These are phyloP conservation scores for Dispira parvispora DNA, from an alignment of 192 early-diverging fungal genomes.

Conservation along the genomic window DNA sequence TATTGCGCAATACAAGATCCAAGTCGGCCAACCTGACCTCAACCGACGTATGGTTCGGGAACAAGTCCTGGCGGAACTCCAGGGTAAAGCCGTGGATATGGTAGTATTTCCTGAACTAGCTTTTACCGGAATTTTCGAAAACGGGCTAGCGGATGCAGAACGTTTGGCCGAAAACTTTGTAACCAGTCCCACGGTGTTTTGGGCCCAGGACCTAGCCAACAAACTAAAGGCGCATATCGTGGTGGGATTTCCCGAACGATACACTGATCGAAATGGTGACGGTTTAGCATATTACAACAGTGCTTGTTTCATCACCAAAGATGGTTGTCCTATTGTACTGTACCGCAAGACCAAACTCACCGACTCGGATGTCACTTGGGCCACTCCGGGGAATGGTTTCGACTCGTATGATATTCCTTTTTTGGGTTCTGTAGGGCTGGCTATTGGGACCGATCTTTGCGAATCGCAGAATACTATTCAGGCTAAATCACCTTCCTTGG, in stretches of 20 bases:
- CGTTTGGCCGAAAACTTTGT: background rate
- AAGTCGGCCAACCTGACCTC: too few species aligned
- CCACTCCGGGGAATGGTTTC: slow-evolving; percentile 47
- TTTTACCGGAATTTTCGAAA: slow-evolving; percentile 35
- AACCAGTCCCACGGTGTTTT: background rate
- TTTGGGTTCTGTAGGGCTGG: slow-evolving; percentile 33
- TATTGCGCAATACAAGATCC: too few species aligned
- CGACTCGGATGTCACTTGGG: slow-evolving; percentile 58
- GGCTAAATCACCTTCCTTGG: background rate
- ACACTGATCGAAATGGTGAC: slow-evolving; percentile 12
- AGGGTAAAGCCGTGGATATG: slow-evolving; percentile 39
- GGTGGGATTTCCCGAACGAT: slow-evolving; percentile 50
- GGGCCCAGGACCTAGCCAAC: slow-evolving; percentile 20
- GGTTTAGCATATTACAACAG: slow-evolving; percentile 39
- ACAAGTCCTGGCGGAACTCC: too few species aligned
- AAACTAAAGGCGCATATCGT: slow-evolving; percentile 36
- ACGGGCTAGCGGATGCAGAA: background rate
- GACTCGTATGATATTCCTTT: slow-evolving; percentile 26
- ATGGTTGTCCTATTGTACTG: slow-evolving; percentile 27
- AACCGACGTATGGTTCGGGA: too few species aligned
- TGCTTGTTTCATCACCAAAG: slow-evolving; percentile 33
- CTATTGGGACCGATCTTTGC: background rate
- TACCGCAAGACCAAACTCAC: slow-evolving; percentile 62
- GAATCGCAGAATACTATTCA: background rate
- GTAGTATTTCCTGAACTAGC: slow-evolving; percentile 64